A percentile compares a stretch with the other conserved stretches of the same genome.
phyloP scores from a whole-genome alignment of 2,329 filamentous ascomycete species.

The Onygenales sp. region DNA sequence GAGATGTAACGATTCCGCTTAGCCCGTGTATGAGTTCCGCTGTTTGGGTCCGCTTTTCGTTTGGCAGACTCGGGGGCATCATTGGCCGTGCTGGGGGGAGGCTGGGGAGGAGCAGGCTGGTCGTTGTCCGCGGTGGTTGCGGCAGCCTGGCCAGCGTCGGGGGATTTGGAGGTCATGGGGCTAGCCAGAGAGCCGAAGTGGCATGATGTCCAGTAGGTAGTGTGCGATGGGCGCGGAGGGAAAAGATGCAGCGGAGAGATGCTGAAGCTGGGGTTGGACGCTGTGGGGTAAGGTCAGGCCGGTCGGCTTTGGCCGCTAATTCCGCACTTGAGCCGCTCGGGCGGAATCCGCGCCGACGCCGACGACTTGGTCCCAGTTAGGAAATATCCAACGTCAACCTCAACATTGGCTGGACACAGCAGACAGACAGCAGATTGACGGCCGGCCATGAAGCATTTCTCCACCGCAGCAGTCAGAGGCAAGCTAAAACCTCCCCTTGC shows the following conservation, averaged over 20 bases:
- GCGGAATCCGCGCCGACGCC: too few species aligned
- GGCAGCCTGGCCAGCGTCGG: neutral
- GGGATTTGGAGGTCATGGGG: neutral
- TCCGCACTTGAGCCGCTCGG: too few species aligned
- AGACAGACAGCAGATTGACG: neutral
- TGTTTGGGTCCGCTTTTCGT: slow-evolving; percentile 33
- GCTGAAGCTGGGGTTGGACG: neutral
- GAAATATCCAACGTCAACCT: neutral
- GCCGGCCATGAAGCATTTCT: neutral
- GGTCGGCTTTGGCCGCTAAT: too few species aligned
- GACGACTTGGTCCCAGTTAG: too few species aligned
- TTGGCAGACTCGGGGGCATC: slow-evolving; percentile 14
- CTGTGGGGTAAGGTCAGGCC: neutral
- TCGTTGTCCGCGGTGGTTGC: too few species aligned
- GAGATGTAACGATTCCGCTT: slow-evolving; percentile 61
- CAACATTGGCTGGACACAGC: neutral
- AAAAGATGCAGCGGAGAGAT: neutral
- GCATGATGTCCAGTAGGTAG: neutral
- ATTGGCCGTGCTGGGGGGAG: neutral
- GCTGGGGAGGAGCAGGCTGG: neutral
- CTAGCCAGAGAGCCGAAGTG: neutral
- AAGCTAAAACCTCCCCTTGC: neutral
- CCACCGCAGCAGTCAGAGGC: too few species aligned
- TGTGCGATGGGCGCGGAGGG: neutral
- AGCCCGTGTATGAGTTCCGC: slow-evolving; percentile 43